A percentile compares a stretch with the other conserved stretches of the same genome.
Conservation (phyloP, 2,329 filamentous ascomycete species). For the Ceratocystis huliohia region DNA sequence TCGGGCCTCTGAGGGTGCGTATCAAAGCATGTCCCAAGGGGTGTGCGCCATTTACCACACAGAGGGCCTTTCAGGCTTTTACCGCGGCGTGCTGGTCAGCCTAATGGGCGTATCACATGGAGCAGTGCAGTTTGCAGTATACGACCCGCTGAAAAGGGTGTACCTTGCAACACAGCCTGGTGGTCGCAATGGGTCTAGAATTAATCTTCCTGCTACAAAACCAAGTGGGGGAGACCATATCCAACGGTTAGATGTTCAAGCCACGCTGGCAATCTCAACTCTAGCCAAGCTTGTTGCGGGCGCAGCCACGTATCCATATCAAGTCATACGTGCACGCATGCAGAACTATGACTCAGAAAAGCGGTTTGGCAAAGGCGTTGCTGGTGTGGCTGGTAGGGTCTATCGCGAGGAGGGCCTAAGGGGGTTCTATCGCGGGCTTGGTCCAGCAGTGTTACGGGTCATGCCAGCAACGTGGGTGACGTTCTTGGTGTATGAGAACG, state of each 20-base stretch:
- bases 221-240: conserved; percentile 21
- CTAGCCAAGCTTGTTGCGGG: conserved; percentile 77
- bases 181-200: conserved; percentile 23
- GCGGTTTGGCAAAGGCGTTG: conserved; percentile 56
- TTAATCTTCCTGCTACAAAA: not conserved
- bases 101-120: conserved; percentile 82
- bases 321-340: conserved; percentile 75
- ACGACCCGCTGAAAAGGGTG: conserved; percentile 54
- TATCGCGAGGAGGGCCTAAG: conserved; percentile 66
- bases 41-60: conserved; percentile 49
- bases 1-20: conserved; percentile 60
- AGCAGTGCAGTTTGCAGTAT: conserved; percentile 90
- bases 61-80: conserved; percentile 72
- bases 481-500: conserved; percentile 94
- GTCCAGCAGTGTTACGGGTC: conserved; percentile 80
- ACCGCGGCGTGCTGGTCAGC: conserved; percentile 71
- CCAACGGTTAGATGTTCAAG: conserved; percentile 40
- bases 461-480: conserved; percentile 93
- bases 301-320: conserved; percentile 86
- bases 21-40: conserved; percentile 63
- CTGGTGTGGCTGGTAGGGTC: conserved; percentile 59
- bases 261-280: conserved; percentile 70
- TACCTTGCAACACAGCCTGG: conserved; percentile 36
- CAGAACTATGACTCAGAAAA: conserved; percentile 77
- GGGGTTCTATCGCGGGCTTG: conserved; percentile 85